These are phyloP conservation scores for Ceratobasidium sp. DNA, from an alignment of 1,284 basidiomycete species.

Conservation along the genomic window DNA sequence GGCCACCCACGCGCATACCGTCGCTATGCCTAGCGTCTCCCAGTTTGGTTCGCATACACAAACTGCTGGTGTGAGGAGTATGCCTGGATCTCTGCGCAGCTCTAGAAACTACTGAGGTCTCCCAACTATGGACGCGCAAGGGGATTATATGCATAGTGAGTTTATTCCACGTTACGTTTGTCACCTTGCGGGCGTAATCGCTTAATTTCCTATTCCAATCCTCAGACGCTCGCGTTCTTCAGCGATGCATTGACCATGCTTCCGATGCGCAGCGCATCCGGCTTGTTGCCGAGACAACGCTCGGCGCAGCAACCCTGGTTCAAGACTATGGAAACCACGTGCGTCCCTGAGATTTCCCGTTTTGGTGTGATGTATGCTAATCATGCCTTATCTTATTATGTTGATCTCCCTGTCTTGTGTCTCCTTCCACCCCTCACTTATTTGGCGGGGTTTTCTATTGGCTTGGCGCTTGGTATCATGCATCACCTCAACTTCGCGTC, in stretches of 20 bases:
- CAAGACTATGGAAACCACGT: constrained; percentile 99
- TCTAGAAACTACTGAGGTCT: constrained; percentile 48
- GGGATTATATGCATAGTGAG: constrained; percentile 77
- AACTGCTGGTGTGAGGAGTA: constrained; percentile 81
- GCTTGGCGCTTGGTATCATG: too few species aligned
- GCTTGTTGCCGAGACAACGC: constrained; percentile 98
- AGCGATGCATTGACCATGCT: constrained; percentile 98
- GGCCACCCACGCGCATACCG: constrained; percentile 32
- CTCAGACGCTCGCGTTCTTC: constrained; percentile 92
- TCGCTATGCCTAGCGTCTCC: constrained; percentile 36
- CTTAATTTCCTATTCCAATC: constrained; percentile 92
- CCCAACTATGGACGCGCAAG: constrained; percentile 43
- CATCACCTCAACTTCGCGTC: too few species aligned
- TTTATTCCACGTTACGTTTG: constrained; percentile 50
- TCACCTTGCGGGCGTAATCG: constrained; percentile 69
- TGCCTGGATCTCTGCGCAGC: constrained; percentile 85
- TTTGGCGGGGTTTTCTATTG: too few species aligned
- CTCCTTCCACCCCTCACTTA: too few species aligned
- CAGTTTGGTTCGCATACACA: constrained; percentile 58
- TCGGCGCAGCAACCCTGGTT: constrained; percentile 96
- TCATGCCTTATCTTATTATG: too few species aligned
- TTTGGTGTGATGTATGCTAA: too few species aligned
- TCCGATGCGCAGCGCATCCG: constrained; percentile 96
- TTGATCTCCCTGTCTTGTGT: too few species aligned
- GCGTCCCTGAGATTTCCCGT: constrained; percentile 56